phyloP scores from a whole-genome alignment of 306 rosid species.

The Abrus precatorius region DNA sequence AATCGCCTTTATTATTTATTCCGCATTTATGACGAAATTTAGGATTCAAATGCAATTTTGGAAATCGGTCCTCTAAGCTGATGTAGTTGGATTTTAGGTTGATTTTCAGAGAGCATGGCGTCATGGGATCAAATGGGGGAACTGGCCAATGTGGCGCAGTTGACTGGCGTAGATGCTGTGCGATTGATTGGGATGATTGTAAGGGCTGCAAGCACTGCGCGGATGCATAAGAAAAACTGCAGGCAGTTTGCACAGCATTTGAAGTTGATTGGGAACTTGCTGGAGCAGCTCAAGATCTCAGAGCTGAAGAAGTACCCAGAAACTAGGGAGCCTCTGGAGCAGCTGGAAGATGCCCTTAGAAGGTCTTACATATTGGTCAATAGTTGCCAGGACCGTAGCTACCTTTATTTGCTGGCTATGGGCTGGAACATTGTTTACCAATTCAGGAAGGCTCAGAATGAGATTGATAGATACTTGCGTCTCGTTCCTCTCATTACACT shows the following conservation, averaged over 20 bases:
- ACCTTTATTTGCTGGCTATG: constrained; percentile 92
- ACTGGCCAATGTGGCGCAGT: constrained; percentile 83
- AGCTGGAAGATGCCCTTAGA: constrained; percentile 94
- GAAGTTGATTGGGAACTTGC: constrained; percentile 90
- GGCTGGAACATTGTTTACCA: constrained; percentile 99
- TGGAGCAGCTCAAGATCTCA: constrained; percentile 96
- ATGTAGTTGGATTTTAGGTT: constrained; percentile 40
- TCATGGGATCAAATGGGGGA: constrained; percentile 90
- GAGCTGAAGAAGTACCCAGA: constrained; percentile 93
- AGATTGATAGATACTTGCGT: constrained; percentile 85
- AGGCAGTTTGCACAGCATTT: constrained; percentile 90
- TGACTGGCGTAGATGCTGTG: constrained; percentile 90
- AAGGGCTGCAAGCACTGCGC: constrained; percentile 88
- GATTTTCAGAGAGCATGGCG: constrained; percentile 62
- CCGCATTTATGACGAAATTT: constrained; percentile 10
- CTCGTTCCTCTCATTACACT: constrained; percentile 96
- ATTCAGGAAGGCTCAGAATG: constrained; percentile 96
- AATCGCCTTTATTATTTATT: background rate
- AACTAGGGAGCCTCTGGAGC: constrained; percentile 95
- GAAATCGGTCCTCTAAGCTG: constrained; percentile 15
- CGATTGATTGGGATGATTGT: constrained; percentile 82
- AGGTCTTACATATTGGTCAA: constrained; percentile 85
- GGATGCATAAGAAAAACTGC: constrained; percentile 97
- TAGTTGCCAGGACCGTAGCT: constrained; percentile 94
- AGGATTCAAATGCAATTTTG: constrained; percentile 8